A percentile compares a stretch with the other conserved stretches of the same genome.
Evolutionary conservation across 352 stramenopile genomes (phyloP).

Genomic region (Globisporangium irregulare): DNA sequence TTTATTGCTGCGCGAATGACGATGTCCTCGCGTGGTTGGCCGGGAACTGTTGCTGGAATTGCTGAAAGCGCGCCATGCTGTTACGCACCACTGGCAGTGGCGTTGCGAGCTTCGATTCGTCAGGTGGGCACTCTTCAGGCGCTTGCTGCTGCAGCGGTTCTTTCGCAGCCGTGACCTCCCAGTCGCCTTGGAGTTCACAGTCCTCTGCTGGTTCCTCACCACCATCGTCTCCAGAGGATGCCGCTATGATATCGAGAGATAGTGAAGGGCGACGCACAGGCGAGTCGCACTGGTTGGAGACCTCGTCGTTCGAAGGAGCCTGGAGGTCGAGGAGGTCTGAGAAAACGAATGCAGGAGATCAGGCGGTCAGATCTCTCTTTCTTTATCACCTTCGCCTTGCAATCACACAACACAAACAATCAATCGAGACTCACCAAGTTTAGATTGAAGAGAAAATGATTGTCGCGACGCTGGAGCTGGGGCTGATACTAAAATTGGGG

Average conservation of each 20-base stretch:
- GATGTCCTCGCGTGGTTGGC: slow-evolving; percentile 31
- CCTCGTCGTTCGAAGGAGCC: slow-evolving; percentile 10
- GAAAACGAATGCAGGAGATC: neutral
- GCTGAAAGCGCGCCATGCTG: slow-evolving; percentile 29
- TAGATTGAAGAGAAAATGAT: neutral
- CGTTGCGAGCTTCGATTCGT: slow-evolving; percentile 4
- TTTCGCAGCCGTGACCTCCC: slow-evolving; percentile 15
- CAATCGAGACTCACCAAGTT: slow-evolving; percentile 9
- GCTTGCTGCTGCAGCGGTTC: slow-evolving; percentile 5
- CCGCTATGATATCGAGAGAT: neutral
- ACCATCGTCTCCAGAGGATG: neutral
- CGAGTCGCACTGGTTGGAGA: slow-evolving; percentile 59
- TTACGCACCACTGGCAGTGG: slow-evolving; percentile 20
- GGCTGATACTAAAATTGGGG: neutral
- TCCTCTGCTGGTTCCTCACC: slow-evolving; percentile 3
- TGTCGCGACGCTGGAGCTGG: neutral
- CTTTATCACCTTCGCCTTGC: too few species aligned
- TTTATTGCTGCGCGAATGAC: neutral
- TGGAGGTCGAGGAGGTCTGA: slow-evolving; percentile 27
- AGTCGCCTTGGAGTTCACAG: slow-evolving; percentile 8
- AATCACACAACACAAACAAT: neutral
- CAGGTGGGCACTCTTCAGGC: slow-evolving; percentile 20
- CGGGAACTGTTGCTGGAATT: slow-evolving; percentile 58
- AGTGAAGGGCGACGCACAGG: slow-evolving; percentile 7
- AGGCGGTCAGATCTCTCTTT: too few species aligned